Conservation (phyloP, 192 early-diverging fungal genomes). For the Entomortierella parvispora region DNA sequence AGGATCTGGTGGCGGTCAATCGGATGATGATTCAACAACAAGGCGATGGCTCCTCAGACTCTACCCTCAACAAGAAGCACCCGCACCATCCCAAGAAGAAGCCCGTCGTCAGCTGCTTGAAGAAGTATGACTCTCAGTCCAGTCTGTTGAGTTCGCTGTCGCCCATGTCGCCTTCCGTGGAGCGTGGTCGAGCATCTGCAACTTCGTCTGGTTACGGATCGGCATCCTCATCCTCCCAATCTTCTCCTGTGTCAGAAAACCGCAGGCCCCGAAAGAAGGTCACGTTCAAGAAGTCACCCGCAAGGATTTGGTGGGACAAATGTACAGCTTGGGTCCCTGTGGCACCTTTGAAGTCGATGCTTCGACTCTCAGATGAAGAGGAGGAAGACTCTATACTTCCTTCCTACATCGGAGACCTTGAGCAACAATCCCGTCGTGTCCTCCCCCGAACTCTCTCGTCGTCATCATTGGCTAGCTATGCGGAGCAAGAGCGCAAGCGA, state of each 20-base stretch:
- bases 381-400: slow-evolving; percentile 8
- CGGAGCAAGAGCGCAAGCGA: not conserved
- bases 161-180: not conserved
- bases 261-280: slow-evolving; percentile 20
- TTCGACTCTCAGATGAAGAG: slow-evolving; percentile 1
- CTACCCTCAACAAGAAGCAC: not conserved
- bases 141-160: slow-evolving; percentile 15
- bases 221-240: slow-evolving; percentile 2
- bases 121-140: slow-evolving; percentile 25
- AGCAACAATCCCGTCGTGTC: slow-evolving; percentile 1
- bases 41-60: not conserved
- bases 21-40: slow-evolving; percentile 26
- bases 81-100: slow-evolving; percentile 14
- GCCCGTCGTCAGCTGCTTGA: slow-evolving; percentile 46
- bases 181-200: not conserved
- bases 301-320: slow-evolving; percentile 10
- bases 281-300: slow-evolving; percentile 26
- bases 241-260: not conserved
- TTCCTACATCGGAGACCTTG: not conserved
- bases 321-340: slow-evolving; percentile 14
- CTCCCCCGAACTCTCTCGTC: no score
- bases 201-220: not conserved
- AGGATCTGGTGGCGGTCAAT: slow-evolving; percentile 26
- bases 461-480: not conserved
- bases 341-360: not conserved